Evolutionary conservation across 2,329 filamentous ascomycete genomes (phyloP).

Genomic region (Paracamarosporium sp.): DNA sequence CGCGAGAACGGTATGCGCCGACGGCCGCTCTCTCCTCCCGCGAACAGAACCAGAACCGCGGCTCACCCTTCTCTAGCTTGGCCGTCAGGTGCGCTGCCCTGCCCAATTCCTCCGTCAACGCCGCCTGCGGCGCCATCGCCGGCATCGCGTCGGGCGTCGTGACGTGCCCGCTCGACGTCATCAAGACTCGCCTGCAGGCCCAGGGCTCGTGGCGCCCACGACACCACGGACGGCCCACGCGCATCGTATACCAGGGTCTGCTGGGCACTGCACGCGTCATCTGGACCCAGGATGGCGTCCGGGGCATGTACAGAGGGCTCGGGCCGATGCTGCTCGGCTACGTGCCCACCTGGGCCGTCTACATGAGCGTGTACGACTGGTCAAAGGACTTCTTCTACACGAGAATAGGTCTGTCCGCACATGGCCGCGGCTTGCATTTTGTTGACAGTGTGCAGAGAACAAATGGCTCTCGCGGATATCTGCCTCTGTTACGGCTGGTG

Average conservation of each 20-base stretch:
- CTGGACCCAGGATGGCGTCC: conserved; percentile 84
- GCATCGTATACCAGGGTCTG: conserved; percentile 79
- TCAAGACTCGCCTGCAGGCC: conserved; percentile 97
- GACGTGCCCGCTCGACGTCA: conserved; percentile 96
- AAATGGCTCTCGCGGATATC: conserved; percentile 81
- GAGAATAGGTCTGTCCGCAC: conserved; percentile 60
- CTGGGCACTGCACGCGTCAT: conserved; percentile 86
- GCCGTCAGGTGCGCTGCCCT: conserved; percentile 53
- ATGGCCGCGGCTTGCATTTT: conserved; percentile 25
- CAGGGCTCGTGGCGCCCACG: conserved; percentile 79
- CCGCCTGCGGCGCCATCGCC: conserved; percentile 84
- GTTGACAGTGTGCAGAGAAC: conserved; percentile 52
- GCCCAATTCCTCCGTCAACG: conserved; percentile 71
- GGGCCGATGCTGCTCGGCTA: conserved; percentile 96
- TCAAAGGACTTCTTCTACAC: conserved; percentile 77
- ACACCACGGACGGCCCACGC: conserved; percentile 56
- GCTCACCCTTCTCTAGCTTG: conserved; percentile 39
- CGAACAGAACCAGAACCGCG: conserved; percentile 26
- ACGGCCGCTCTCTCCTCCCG: conserved; percentile 23
- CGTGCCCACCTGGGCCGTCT: conserved; percentile 96
- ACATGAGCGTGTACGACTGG: conserved; percentile 94
- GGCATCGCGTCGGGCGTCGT: conserved; percentile 93
- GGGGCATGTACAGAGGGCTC: conserved; percentile 90
- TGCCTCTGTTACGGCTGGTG: conserved; percentile 89
- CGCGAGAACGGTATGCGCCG: conserved; percentile 43